These are phyloP conservation scores for Candida taoyuanica DNA, from an alignment of 805 yeast genomes.

Conservation along the genomic window DNA sequence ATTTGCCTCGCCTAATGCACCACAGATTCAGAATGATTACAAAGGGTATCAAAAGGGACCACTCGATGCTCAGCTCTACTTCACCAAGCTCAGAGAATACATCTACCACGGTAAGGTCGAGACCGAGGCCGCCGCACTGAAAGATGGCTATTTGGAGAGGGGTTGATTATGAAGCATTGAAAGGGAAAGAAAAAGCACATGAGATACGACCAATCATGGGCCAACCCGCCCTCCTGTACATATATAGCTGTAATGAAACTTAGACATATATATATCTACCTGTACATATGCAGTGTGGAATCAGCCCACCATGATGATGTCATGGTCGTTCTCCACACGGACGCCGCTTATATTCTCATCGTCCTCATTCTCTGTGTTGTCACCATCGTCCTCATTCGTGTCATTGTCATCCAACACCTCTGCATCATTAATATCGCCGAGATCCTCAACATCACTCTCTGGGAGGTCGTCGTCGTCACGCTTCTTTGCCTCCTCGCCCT, in stretches of 20 bases:
- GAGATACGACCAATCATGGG: neutral
- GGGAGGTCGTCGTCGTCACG: conserved; percentile 22
- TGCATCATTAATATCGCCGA: conserved; percentile 18
- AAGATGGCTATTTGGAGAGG: conserved; percentile 27
- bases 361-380: neutral
- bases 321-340: conserved; percentile 20
- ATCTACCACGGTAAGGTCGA: conserved; percentile 65
- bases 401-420: conserved; percentile 10
- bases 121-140: conserved; percentile 27
- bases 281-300: neutral
- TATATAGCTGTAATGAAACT: too few species aligned
- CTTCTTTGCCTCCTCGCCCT: conserved; percentile 1
- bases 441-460: conserved; percentile 24
- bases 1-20: conserved; percentile 69
- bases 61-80: conserved; percentile 66
- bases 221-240: too few species aligned
- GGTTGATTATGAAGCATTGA: too few species aligned
- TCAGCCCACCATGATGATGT: conserved; percentile 20
- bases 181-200: neutral
- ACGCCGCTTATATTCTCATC: neutral
- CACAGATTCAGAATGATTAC: conserved; percentile 62
- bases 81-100: conserved; percentile 69
- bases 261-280: neutral
- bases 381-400: conserved; percentile 11
- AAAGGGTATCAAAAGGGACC: conserved; percentile 70